phyloP scores from a whole-genome alignment of 805 yeast genomes.

The Candida khao-thaluensis region DNA sequence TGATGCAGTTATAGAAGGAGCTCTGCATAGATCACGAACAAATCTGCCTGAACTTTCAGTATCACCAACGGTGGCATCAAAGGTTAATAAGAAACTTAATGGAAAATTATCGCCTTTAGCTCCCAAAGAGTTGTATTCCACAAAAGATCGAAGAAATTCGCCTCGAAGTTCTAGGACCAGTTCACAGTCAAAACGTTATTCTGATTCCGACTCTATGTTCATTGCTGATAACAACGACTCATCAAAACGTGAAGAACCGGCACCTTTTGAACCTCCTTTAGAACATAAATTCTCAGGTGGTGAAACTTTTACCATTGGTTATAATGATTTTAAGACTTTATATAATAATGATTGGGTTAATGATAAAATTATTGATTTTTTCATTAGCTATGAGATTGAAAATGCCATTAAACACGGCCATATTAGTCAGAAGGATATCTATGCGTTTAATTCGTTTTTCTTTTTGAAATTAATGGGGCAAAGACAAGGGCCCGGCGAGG shows the following conservation, averaged over 20 bases:
- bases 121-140: not conserved
- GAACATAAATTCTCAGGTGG: slow-evolving; percentile 54
- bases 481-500: not conserved
- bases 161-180: too few relatives aligned
- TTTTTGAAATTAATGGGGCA: slow-evolving; percentile 57
- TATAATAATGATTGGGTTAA: slow-evolving; percentile 85
- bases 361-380: slow-evolving; percentile 85
- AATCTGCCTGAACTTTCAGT: not conserved
- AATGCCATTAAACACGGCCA: slow-evolving; percentile 23
- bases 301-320: slow-evolving; percentile 54
- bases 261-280: slow-evolving; percentile 46
- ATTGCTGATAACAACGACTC: not conserved
- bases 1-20: not conserved
- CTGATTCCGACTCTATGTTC: not conserved
- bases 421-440: slow-evolving; percentile 38
- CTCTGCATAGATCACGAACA: not conserved
- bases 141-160: not conserved
- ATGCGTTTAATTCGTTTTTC: slow-evolving; percentile 80
- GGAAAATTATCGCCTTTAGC: not conserved
- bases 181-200: too few relatives aligned
- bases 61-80: not conserved
- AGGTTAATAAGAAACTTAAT: too few relatives aligned
- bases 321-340: slow-evolving; percentile 75
- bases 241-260: slow-evolving; percentile 22
- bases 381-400: slow-evolving; percentile 58